phyloP scores from a whole-genome alignment of 306 rosid genomes.

The Astragalus membranaceus region DNA sequence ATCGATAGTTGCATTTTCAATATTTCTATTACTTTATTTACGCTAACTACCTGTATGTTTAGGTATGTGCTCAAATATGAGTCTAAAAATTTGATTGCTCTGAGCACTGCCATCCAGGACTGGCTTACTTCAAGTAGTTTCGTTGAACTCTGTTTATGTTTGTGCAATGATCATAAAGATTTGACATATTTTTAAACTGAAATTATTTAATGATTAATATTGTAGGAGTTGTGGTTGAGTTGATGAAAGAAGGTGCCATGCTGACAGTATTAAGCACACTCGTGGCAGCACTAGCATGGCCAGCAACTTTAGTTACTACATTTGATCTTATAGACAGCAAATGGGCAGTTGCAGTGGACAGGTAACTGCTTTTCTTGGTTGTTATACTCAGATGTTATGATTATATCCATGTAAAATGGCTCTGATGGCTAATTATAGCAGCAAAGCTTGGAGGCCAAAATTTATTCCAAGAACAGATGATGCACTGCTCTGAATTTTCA shows the following conservation, averaged over 20 bases:
- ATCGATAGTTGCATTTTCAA: slow-evolving; percentile 1
- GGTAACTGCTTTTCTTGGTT: slow-evolving; percentile 29
- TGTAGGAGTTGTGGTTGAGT: slow-evolving; percentile 33
- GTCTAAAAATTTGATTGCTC: slow-evolving; percentile 48
- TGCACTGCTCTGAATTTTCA: background rate
- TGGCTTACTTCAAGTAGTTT: slow-evolving; percentile 56
- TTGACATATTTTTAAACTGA: slow-evolving; percentile 14
- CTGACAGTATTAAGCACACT: slow-evolving; percentile 53
- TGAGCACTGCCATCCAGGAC: slow-evolving; percentile 59
- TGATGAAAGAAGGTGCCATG: slow-evolving; percentile 70
- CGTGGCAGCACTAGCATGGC: slow-evolving; percentile 57
- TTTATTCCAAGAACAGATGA: background rate
- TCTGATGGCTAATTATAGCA: background rate
- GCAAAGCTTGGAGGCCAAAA: slow-evolving; percentile 4
- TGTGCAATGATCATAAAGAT: background rate
- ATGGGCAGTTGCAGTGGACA: slow-evolving; percentile 67
- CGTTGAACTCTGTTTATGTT: slow-evolving; percentile 8
- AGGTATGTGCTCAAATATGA: slow-evolving; percentile 58
- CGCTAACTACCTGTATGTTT: slow-evolving; percentile 19
- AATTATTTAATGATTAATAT: slow-evolving; percentile 8
- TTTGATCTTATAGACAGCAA: slow-evolving; percentile 58
- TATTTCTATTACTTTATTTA: slow-evolving; percentile 6
- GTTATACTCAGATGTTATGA: slow-evolving; percentile 11
- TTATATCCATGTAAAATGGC: background rate
- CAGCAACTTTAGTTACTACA: slow-evolving; percentile 50